Conservation (phyloP, 202 grass and related monocot species). For the Carex arenaria region DNA sequence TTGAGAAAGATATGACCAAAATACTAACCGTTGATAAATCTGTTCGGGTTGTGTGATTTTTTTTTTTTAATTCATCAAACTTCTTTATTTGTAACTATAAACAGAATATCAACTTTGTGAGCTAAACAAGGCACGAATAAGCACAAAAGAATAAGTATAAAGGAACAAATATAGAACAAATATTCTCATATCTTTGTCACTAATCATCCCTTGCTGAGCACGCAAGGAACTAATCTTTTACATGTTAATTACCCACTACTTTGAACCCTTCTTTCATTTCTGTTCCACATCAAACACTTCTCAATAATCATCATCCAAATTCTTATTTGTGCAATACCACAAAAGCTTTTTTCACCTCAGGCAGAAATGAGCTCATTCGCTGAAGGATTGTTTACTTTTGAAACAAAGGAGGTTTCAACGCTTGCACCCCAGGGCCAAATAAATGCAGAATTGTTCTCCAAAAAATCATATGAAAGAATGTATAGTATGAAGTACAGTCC, state of each 20-base stretch:
- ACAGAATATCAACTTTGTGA: too few species aligned
- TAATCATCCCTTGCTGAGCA: constrained; percentile 3
- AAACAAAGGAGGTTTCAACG: background rate
- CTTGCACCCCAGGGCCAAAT: background rate
- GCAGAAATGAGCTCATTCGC: background rate
- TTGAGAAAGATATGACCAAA: too few species aligned
- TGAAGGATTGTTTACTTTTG: background rate
- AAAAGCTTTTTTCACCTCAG: background rate
- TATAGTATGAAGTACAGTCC: background rate
- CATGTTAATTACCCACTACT: background rate
- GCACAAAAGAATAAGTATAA: too few species aligned
- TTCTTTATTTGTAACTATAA: too few species aligned
- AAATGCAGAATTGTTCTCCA: background rate
- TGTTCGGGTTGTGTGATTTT: too few species aligned
- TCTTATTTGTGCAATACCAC: background rate
- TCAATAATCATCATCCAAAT: background rate
- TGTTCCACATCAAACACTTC: too few species aligned
- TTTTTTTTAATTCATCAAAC: too few species aligned
- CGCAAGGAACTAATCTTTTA: background rate
- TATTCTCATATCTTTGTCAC: too few species aligned
- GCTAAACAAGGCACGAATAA: too few species aligned
- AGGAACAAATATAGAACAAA: background rate
- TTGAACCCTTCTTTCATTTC: background rate
- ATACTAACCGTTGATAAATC: too few species aligned
- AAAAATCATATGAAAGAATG: background rate